Base-by-base conservation (phyloP, 2,329 filamentous ascomycete genomes). In the Didymella glomerata region DNA sequence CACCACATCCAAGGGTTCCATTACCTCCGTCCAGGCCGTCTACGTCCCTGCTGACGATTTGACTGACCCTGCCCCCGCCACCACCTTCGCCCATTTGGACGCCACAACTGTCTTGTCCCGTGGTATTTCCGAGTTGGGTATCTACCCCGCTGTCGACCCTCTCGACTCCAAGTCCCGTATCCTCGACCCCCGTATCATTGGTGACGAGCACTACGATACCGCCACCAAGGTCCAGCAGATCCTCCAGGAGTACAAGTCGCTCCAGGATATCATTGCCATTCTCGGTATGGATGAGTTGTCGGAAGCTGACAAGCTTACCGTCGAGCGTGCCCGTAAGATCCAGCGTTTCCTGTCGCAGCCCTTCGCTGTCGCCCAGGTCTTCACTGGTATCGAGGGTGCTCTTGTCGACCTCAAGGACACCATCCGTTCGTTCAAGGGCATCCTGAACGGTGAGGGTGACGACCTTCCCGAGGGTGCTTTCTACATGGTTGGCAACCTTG, bases 211-310 rank as follows among this genome's bases (percentile, higher is more conserved):
- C 88, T 99, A 99, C 90, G 81, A 93, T 65, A 94, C 89, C 76
- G 95, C 95, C 81, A 91, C 91, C 81, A 90, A 90, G 76, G 95
- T 99, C 78, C 95, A 99, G 87, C 93, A 97, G 86, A 98, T 97
- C 84, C 90, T 99, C 80, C 95, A 99, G 86, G 95, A 98, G 88
- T 99, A 99, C 91, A 98, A 98, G 91, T 98, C 94, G 68, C 92
- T 99, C 72, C 95, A 99, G 86, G 95, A 99, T 86, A 99, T 99
- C 89, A 97, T 97, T 87, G 95, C 95, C 83, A 99, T 99, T 93
- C 85, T 98, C 81, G 94, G 94, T 90, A 98, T 99, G 95, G 95
- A 99, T 83, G 95, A 99, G 82, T 85, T 99, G 84, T 98, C 95
- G 68, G 95, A 98, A 87, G 91, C 91, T 76, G 95, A 99, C 84